Percentiles rank a stretch among this genome's conserved stretches.
phyloP scores from a whole-genome alignment of 1,284 basidiomycete species.

The Papiliotrema laurentii region DNA sequence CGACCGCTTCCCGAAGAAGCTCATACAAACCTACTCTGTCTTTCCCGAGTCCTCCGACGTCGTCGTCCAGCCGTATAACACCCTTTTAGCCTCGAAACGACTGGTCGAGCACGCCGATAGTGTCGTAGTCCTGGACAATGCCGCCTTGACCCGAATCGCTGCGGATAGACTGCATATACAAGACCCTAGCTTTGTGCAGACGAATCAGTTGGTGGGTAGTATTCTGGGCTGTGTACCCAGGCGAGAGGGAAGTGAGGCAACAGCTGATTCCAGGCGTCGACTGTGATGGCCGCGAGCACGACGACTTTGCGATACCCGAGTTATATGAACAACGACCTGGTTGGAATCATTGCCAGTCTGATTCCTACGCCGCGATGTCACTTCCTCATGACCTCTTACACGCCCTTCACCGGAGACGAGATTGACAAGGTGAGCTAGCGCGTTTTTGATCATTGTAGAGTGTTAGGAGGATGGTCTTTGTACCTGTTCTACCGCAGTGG shows the following conservation, averaged over 20 bases:
- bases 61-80: conserved; percentile 98
- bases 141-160: conserved; percentile 84
- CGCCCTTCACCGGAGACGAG: conserved; percentile 94
- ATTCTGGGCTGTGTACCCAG: too few species aligned
- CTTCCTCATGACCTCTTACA: conserved; percentile 99
- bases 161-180: conserved; percentile 86
- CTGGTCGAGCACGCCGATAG: conserved; percentile 95
- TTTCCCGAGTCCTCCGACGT: conserved; percentile 94
- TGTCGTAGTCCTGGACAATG: conserved; percentile 96
- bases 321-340: conserved; percentile 99
- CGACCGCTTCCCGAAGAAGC: conserved; percentile 98
- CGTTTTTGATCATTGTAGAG: too few species aligned
- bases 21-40: conserved; percentile 98
- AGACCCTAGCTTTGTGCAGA: conserved; percentile 89
- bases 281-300: conserved; percentile 94
- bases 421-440: conserved; percentile 70
- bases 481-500: background rate
- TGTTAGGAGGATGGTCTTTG: background rate
- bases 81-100: conserved; percentile 85
- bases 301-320: conserved; percentile 96
- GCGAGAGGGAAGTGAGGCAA: too few species aligned
- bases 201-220: conserved; percentile 76
- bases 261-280: conserved; percentile 65
- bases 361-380: conserved; percentile 99
- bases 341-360: conserved; percentile 93